Evolutionary conservation across 805 yeast genomes (phyloP).

Genomic region (Pichia thaimueangensis): DNA sequence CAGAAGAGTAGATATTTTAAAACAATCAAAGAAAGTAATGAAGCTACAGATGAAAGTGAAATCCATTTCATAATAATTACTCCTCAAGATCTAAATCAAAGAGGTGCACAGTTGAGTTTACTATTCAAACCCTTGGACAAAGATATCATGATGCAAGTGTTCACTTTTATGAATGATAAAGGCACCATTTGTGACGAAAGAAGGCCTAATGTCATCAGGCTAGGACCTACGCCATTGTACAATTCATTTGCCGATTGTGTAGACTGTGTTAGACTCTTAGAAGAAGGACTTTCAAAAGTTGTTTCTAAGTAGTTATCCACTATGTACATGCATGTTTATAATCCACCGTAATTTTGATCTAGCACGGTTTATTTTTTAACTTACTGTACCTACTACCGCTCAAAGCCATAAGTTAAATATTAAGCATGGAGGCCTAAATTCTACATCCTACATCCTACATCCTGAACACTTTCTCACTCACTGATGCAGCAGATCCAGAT

Average conservation of each 20-base stretch:
- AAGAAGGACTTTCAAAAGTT: constrained; percentile 34
- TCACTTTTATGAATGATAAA: constrained; percentile 37
- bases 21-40: constrained; percentile 18
- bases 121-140: constrained; percentile 48
- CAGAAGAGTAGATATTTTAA: constrained; percentile 41
- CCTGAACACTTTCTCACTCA: too few species aligned
- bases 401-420: too few species aligned
- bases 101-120: constrained; percentile 84
- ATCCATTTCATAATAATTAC: constrained; percentile 63
- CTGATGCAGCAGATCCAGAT: too few species aligned
- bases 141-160: constrained; percentile 56
- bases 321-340: too few species aligned
- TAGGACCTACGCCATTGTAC: constrained; percentile 85
- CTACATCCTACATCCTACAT: too few species aligned
- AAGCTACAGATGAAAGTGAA: not conserved
- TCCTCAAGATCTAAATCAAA: constrained; percentile 47
- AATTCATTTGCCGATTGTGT: constrained; percentile 65
- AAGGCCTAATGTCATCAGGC: constrained; percentile 79
- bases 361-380: too few species aligned
- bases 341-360: too few species aligned
- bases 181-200: constrained; percentile 87
- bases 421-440: too few species aligned
- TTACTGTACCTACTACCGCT: too few species aligned
- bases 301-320: too few species aligned
- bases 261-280: constrained; percentile 38